Percentiles rank a stretch among this genome's conserved stretches.
Conservation (phyloP, 2,329 filamentous ascomycete genomes). For the Pseudogymnoascus sp. region DNA sequence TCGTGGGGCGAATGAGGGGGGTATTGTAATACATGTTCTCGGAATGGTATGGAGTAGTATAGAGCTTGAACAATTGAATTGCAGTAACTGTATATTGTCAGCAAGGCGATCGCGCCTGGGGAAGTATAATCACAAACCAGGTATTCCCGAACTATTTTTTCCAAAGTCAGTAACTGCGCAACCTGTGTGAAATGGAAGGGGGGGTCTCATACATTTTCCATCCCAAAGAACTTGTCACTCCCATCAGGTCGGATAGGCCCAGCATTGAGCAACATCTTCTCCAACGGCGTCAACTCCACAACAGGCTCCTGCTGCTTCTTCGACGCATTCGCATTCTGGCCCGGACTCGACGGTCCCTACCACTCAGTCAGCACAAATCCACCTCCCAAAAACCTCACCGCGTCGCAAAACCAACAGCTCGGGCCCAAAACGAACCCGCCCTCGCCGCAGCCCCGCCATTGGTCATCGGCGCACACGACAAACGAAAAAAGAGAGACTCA, state of each 20-base stretch:
- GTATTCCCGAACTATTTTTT: conserved; percentile 81
- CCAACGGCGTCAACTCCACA: conserved; percentile 49
- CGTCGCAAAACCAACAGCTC: no score
- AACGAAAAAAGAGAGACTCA: conserved; percentile 33
- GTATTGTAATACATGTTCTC: conserved; percentile 89
- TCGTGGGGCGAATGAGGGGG: conserved; percentile 65
- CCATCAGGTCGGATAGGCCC: conserved; percentile 78
- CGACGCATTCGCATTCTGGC: neutral
- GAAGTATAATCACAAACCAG: conserved; percentile 52
- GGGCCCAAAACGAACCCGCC: no score
- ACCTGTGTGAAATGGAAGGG: conserved; percentile 6
- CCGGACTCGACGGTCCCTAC: neutral
- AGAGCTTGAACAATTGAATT: conserved; percentile 97
- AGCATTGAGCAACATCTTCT: conserved; percentile 72
- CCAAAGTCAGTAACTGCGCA: conserved; percentile 22
- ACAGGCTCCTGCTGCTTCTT: neutral
- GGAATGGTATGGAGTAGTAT: conserved; percentile 90
- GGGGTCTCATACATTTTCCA: conserved; percentile 76
- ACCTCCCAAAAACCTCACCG: no score
- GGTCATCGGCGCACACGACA: neutral
- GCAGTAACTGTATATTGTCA: conserved; percentile 63
- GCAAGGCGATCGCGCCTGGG: neutral
- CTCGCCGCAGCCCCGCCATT: neutral
- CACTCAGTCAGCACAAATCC: neutral
- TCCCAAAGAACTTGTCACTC: conserved; percentile 95